Conservation (phyloP, 2,329 filamentous ascomycete species). For the Coniochaeta sp. region DNA sequence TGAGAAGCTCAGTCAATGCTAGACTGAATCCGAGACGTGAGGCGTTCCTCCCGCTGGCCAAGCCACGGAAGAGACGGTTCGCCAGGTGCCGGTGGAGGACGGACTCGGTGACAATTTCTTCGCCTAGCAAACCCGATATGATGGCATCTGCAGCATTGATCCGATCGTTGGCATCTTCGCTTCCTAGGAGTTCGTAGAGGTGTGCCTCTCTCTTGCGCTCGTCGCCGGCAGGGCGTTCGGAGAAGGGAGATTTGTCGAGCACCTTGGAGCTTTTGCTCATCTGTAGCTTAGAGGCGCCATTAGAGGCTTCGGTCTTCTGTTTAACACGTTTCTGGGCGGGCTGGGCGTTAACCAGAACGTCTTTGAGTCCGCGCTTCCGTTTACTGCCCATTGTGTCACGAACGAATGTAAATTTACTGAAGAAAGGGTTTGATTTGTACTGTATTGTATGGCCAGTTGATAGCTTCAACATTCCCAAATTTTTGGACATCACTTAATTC, state of each 20-base stretch:
- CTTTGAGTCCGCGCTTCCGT: conserved; percentile 31
- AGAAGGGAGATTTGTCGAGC: conserved; percentile 38
- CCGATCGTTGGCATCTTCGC: conserved; percentile 48
- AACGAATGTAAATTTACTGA: background rate
- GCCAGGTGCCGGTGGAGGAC: conserved; percentile 53
- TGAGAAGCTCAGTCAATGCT: conserved; percentile 74
- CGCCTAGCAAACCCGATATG: conserved; percentile 45
- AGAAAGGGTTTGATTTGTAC: background rate
- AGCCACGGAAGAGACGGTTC: conserved; percentile 71
- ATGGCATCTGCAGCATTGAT: conserved; percentile 53
- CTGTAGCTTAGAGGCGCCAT: conserved; percentile 13
- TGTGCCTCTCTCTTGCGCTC: conserved; percentile 51
- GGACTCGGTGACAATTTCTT: conserved; percentile 40
- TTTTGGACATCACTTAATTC: background rate
- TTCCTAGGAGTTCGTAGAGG: conserved; percentile 55
- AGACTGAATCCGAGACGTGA: conserved; percentile 85
- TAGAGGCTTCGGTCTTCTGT: conserved; percentile 16
- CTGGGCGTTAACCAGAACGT: conserved; percentile 16
- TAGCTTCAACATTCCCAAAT: background rate
- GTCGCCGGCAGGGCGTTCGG: conserved; percentile 41
- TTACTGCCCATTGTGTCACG: conserved; percentile 30
- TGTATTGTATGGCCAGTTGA: background rate
- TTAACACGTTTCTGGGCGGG: conserved; percentile 29
- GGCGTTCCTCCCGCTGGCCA: conserved; percentile 84
- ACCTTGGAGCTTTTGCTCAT: conserved; percentile 8